Conservation (phyloP, 345 rosid genomes). For the Euclidium syriacum region DNA sequence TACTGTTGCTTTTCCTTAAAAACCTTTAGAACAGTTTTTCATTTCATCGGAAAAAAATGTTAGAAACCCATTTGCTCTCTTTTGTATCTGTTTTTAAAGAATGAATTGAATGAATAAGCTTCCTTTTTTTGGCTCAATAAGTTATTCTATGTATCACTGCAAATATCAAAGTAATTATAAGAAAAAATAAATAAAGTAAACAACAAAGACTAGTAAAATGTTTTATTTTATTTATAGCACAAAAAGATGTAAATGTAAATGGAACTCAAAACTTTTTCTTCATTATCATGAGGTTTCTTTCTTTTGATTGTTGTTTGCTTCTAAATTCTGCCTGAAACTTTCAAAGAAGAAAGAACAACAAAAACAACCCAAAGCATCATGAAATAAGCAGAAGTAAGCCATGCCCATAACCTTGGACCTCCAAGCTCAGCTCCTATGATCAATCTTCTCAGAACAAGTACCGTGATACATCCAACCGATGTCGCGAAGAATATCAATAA, state of each 20-base stretch:
- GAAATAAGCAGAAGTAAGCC: slow-evolving; percentile 58
- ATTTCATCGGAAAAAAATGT: background rate
- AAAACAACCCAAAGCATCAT: slow-evolving; percentile 79
- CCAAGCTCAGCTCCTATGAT: slow-evolving; percentile 83
- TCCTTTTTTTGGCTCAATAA: too few relatives aligned
- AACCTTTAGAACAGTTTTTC: slow-evolving; percentile 8
- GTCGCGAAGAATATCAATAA: slow-evolving; percentile 74
- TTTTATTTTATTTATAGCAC: too few relatives aligned
- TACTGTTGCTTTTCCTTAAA: slow-evolving; percentile 57
- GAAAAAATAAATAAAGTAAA: too few relatives aligned
- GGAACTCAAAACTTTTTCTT: too few relatives aligned
- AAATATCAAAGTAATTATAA: too few relatives aligned
- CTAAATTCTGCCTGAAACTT: slow-evolving; percentile 58
- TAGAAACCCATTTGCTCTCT: background rate
- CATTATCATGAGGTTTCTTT: background rate
- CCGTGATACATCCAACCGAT: slow-evolving; percentile 68
- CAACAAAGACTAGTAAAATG: too few relatives aligned
- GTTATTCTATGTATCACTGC: background rate
- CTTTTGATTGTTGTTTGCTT: background rate
- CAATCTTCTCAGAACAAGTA: slow-evolving; percentile 69
- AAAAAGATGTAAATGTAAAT: too few relatives aligned
- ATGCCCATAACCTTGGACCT: slow-evolving; percentile 86
- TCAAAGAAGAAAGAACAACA: slow-evolving; percentile 71
- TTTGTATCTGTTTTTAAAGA: too few relatives aligned
- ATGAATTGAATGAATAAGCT: too few relatives aligned